Evolutionary conservation across 257 asterid species (phyloP), one percentile per base, ranked within the genome.

Genomic region (Ilex asprella): DNA sequence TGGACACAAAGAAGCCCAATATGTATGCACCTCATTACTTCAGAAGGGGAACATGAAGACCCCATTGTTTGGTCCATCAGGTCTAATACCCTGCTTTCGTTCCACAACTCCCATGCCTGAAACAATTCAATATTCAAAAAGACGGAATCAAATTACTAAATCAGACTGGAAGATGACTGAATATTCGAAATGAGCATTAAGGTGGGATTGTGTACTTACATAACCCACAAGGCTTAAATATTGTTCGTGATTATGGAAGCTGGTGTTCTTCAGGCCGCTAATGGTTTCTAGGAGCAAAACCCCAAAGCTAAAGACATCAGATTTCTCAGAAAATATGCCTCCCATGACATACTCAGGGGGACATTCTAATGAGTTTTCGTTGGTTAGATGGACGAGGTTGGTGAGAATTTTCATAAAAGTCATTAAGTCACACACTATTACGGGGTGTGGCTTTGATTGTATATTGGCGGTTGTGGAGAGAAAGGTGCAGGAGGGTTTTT

Each of bases 271-370:
- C 54, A 74, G 67, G 16, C 89, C 89, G 13, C 82, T 82, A 27
- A 80, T 14, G 1, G 82, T 83, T 77, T 82, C 90, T 43, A 85
- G 21, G 66, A 77, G 63, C 39, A 85, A 56, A 44, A 85, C 86
- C 0, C 94, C 90, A 3, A 78, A 83, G 56, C 86, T 80, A 43
- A 58, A 83, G 10, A 83, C 81, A 65, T 83, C 89, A 0, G 82
- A 71, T 55, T 80, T 80, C 31, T 78, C 80, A 0, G 89, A 83
- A 30, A 75, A 78, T 21, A 73, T 60, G 32, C 94, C 87, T 62
- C 56, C 79, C 82, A 82, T 78, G 39, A 85, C 94, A 64, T 85
- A 85, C 56, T 85, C 94, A 0, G 87, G 94, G 94, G 0, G 94
- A 84, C 94, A 85, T 81, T 21, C 27, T 21, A 21, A 21, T 21